Conservation (phyloP, 495 filamentous ascomycete species). For the Xylaria flabelliformis region DNA sequence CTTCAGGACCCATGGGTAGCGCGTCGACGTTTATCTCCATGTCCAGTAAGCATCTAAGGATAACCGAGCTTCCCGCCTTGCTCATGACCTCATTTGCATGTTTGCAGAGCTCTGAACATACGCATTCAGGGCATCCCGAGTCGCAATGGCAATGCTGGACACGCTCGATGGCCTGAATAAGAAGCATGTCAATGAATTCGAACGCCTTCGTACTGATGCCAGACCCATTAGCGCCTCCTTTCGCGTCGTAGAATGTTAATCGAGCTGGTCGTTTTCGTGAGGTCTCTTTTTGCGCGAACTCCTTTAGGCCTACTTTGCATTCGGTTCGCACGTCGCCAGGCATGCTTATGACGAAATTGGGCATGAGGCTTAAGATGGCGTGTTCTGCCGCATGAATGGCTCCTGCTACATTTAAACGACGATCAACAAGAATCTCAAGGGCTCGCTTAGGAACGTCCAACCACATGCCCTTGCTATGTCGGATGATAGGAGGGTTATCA, state of each 20-base stretch:
- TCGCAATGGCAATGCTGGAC: constrained; percentile 73
- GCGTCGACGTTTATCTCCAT: constrained; percentile 77
- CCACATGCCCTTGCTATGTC: constrained; percentile 92
- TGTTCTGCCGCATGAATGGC: constrained; percentile 96
- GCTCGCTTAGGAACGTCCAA: constrained; percentile 84
- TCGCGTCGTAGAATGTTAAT: constrained; percentile 93
- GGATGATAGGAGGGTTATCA: constrained; percentile 88
- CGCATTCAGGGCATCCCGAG: constrained; percentile 86
- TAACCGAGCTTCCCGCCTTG: constrained; percentile 83
- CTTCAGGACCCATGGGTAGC: constrained; percentile 81
- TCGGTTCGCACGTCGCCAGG: constrained; percentile 90
- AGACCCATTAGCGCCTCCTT: constrained; percentile 80
- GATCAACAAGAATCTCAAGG: constrained; percentile 75
- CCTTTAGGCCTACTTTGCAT: constrained; percentile 81
- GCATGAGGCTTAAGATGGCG: constrained; percentile 83
- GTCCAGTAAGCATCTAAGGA: constrained; percentile 76
- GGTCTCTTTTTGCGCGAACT: constrained; percentile 69
- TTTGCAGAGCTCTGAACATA: constrained; percentile 83
- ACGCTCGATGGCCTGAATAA: constrained; percentile 78
- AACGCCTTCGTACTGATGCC: constrained; percentile 93
- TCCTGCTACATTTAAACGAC: constrained; percentile 79
- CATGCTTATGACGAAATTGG: constrained; percentile 86
- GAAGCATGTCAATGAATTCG: constrained; percentile 82
- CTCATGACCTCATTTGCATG: constrained; percentile 93
- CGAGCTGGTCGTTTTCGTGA: constrained; percentile 83